phyloP scores from a whole-genome alignment of 2,329 filamentous ascomycete genomes.

The Fusarium citri region DNA sequence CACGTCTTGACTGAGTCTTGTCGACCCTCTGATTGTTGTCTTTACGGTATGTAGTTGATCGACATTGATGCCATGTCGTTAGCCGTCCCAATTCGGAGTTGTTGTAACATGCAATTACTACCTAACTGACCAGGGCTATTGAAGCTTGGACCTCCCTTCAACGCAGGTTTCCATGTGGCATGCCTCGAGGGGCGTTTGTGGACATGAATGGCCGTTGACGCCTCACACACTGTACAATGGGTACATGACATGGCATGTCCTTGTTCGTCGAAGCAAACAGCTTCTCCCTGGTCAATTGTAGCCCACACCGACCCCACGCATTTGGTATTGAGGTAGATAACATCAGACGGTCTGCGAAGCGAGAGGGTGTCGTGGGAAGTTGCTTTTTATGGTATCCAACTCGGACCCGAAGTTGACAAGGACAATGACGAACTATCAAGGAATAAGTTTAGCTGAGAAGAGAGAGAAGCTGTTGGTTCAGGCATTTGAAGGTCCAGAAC shows the following conservation, averaged over 20 bases:
- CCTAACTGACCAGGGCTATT: neutral
- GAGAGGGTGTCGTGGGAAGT: constrained; percentile 11
- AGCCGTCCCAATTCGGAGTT: constrained; percentile 1
- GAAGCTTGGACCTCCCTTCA: constrained; percentile 29
- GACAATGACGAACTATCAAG: neutral
- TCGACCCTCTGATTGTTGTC: neutral
- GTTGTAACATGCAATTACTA: constrained; percentile 5
- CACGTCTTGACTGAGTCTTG: neutral
- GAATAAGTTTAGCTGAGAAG: neutral
- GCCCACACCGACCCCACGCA: constrained; percentile 17
- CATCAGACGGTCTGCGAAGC: constrained; percentile 16
- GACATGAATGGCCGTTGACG: constrained; percentile 14
- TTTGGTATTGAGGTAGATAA: constrained; percentile 14
- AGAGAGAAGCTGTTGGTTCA: constrained; percentile 3
- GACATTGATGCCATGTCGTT: neutral
- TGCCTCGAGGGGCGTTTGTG: constrained; percentile 11
- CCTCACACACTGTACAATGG: constrained; percentile 37
- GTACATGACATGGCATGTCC: constrained; percentile 4
- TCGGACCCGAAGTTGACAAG: neutral
- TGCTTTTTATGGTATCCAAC: constrained; percentile 9
- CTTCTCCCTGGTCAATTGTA: neutral
- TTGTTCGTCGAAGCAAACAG: constrained; percentile 31
- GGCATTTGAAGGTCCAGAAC: neutral
- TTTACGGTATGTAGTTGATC: neutral
- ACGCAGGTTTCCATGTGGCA: constrained; percentile 32